These are phyloP conservation scores for Aspergillus baeticus DNA, from an alignment of 495 filamentous ascomycete genomes.

Conservation along the genomic window DNA sequence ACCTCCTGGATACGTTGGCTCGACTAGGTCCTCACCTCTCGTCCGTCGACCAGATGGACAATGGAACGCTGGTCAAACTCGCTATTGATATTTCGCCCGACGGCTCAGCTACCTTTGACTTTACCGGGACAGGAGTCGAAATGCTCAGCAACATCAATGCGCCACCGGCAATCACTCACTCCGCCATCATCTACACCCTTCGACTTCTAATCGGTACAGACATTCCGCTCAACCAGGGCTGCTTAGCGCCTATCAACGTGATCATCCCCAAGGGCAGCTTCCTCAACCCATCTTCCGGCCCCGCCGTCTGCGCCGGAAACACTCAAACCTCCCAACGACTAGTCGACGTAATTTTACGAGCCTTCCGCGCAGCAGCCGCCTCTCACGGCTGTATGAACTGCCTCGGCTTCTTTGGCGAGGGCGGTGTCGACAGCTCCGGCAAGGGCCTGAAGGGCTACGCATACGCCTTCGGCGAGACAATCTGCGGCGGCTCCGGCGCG, in stretches of 20 bases:
- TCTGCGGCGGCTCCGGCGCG: conserved; percentile 84
- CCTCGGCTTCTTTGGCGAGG: conserved; percentile 39
- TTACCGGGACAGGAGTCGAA: conserved; percentile 76
- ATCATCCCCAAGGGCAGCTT: conserved; percentile 77
- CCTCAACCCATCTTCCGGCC: conserved; percentile 73
- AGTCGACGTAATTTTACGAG: conserved; percentile 83
- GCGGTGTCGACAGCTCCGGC: conserved; percentile 26
- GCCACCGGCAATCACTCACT: conserved; percentile 82
- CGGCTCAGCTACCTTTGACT: conserved; percentile 89
- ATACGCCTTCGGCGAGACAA: conserved; percentile 79
- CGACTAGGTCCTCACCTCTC: background rate
- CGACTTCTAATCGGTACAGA: conserved; percentile 83
- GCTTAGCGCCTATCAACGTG: conserved; percentile 76
- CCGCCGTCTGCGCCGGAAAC: conserved; percentile 72
- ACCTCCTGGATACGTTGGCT: background rate
- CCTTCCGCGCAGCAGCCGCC: conserved; percentile 82
- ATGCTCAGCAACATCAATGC: conserved; percentile 92
- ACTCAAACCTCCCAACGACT: conserved; percentile 70
- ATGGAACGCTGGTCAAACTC: conserved; percentile 81
- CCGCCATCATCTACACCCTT: conserved; percentile 71
- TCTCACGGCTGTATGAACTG: conserved; percentile 89
- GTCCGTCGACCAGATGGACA: conserved; percentile 50
- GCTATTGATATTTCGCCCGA: conserved; percentile 76
- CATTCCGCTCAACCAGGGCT: conserved; percentile 94
- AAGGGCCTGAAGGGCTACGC: conserved; percentile 62